Percentiles rank a stretch among this genome's conserved stretches.
phyloP scores from a whole-genome alignment of 139 green algal genomes.

The Tetradesmus lagerheimii region DNA sequence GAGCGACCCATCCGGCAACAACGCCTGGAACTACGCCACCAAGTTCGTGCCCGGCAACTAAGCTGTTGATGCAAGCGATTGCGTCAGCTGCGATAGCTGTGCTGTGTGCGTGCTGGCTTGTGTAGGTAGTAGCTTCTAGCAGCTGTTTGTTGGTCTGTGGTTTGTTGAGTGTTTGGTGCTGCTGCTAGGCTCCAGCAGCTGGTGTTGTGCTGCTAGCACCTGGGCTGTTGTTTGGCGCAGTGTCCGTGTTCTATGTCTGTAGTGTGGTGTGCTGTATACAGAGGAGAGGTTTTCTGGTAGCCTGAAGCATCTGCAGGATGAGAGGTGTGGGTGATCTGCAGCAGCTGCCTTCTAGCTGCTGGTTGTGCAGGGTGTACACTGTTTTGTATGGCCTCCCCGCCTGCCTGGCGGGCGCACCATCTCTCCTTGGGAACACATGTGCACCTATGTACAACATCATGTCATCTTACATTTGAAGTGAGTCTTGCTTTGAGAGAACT shows the following conservation, averaged over 20 bases:
- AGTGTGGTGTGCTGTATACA: neutral
- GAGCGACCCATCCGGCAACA: slow-evolving; percentile 78
- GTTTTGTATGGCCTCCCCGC: slow-evolving; percentile 7
- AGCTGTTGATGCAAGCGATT: neutral
- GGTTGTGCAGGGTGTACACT: slow-evolving; percentile 37
- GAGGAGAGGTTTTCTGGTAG: slow-evolving; percentile 9
- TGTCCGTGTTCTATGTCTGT: neutral
- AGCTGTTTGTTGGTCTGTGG: neutral
- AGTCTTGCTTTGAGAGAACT: slow-evolving; percentile 2
- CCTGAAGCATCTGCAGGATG: slow-evolving; percentile 37
- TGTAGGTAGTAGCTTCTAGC: slow-evolving; percentile 3
- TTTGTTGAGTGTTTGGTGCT: slow-evolving; percentile 14
- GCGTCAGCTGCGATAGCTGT: neutral
- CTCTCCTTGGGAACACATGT: slow-evolving; percentile 8
- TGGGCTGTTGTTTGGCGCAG: neutral
- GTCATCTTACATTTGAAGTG: slow-evolving; percentile 1
- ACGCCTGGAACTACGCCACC: slow-evolving; percentile 84
- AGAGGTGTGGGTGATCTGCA: slow-evolving; percentile 4
- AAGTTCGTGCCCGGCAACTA: slow-evolving; percentile 70
- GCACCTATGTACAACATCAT: slow-evolving; percentile 4
- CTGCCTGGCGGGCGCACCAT: neutral
- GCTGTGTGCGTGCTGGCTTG: neutral
- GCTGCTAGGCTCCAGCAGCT: neutral
- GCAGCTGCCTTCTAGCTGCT: slow-evolving; percentile 11
- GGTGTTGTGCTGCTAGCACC: neutral